Evolutionary conservation across 768 basidiomycete species (phyloP).

Genomic region (Dacryopinax spathularia): DNA sequence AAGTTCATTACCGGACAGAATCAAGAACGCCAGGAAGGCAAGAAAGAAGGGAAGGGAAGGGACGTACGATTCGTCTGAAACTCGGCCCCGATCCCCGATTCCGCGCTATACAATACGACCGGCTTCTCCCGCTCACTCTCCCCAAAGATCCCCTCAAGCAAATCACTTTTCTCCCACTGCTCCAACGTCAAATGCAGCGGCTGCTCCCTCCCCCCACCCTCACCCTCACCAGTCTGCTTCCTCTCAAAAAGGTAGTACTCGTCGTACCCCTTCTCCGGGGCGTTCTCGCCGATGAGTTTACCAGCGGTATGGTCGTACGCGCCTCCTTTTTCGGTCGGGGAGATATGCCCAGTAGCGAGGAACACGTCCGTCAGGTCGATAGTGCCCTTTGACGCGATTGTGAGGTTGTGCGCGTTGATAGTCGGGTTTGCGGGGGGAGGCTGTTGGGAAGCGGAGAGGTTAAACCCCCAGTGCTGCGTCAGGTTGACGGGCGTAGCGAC

Average conservation of each 20-base stretch:
- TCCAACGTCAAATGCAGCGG: slow-evolving; percentile 37
- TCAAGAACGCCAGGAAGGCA: background rate
- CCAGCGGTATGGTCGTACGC: slow-evolving; percentile 34
- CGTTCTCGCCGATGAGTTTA: slow-evolving; percentile 42
- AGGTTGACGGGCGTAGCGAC: slow-evolving; percentile 58
- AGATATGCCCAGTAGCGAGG: slow-evolving; percentile 41
- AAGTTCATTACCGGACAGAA: background rate
- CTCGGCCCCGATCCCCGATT: slow-evolving; percentile 43
- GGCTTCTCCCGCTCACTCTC: slow-evolving; percentile 12
- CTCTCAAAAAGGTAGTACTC: slow-evolving; percentile 45
- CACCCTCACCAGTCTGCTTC: slow-evolving; percentile 7
- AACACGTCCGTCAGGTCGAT: slow-evolving; percentile 37
- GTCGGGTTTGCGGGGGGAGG: slow-evolving; percentile 30
- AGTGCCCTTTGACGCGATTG: slow-evolving; percentile 37
- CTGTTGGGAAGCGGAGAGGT: slow-evolving; percentile 53
- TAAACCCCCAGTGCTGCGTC: slow-evolving; percentile 79
- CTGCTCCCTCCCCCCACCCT: too few relatives aligned
- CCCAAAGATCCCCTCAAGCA: slow-evolving; percentile 32
- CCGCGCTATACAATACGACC: slow-evolving; percentile 38
- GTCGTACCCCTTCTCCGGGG: slow-evolving; percentile 49
- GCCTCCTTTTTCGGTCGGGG: slow-evolving; percentile 33
- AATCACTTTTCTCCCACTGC: slow-evolving; percentile 33
- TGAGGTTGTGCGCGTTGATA: slow-evolving; percentile 38
- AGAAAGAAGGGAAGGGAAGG: background rate
- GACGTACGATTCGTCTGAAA: slow-evolving; percentile 60